Base-by-base conservation (phyloP, 2,329 filamentous ascomycete genomes). In the Bipolaris gigantea region DNA sequence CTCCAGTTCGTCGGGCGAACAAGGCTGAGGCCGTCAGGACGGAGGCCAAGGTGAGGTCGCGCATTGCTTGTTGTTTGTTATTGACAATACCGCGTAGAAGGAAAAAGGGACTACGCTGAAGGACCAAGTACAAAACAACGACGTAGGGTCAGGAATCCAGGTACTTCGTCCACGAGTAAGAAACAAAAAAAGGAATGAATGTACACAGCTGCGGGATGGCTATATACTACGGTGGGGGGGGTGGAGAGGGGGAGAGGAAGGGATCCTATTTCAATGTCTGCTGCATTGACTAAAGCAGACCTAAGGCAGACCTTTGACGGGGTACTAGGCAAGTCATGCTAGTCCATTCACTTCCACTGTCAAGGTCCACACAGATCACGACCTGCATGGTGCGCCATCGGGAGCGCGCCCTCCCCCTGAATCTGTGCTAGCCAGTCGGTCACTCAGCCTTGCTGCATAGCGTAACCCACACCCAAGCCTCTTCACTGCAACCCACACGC, bases 1-100 rank as follows among this genome's bases (percentile, higher is more conserved):
- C 79, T 35, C 74, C 68, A 48, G 72, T 75, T 27, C 71, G 55
- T 32, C 68, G 61, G 36, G 72, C 71, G 56, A 77, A 69, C 51
- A 76, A 65, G 49, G 69, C 64, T 47, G 65, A 59, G 21, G 66
- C 66, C n/a, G 70, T 62, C 60, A 63, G 65, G 56, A 66, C 62
- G 21, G 68, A 61, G 59, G 71, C 62, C 41, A 71, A 45, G 47
- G 70, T 50, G 50, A 64, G 56, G 56, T 65, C 59, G 58, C 66
- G 70, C 72, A 74, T 74, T n/a, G 47, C 35, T 47, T 44, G 38
- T 50, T 49, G 21, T 30, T 9, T 10, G 8, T 27, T 6, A 21
- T 21, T 21, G 25, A 27, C 25, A 6, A 27, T 27, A 39, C 34
- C 36, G 19, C 46, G 40, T 36, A 39, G 48, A 19, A 39, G 38